Evolutionary conservation across 495 filamentous ascomycete genomes (phyloP), one percentile per base, ranked within the genome.

Genomic region (Penicillium lagena): DNA sequence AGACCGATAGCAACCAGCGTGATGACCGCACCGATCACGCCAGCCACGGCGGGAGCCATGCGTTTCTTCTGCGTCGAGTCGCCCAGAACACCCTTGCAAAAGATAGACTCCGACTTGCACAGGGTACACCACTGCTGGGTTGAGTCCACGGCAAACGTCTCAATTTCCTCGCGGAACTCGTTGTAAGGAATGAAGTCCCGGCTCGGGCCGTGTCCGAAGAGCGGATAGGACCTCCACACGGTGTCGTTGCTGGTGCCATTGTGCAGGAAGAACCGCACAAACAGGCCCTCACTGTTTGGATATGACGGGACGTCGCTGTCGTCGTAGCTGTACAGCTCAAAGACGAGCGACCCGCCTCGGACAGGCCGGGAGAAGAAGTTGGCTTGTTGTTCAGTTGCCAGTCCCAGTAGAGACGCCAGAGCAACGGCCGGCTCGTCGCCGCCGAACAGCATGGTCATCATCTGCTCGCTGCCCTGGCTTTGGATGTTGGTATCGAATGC

Each of bases 231-330:
- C 2, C 42, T 49, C 7, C 84, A 76, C 17, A 68, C 59, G 27
- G 60, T 63, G 9, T 56, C 50, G 13, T 71, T 62, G n/a, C 75
- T 74, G 11, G 85, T 85, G 35, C 85, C 85, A 58, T 94, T 94
- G 52, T 80, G 76, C 62, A 90, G 80, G 9, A 86, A 63, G 66
- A 90, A 89, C 33, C 89, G 80, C 28, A 95, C 83, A 47, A 71
- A 79, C 32, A 91, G 71, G 35, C 87, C 72, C 13, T 75, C 64
- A 7, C 58, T 50, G 29, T 56, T 54, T 0, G 85, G 83, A 49
- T 73, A 84, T 59, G 49, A 57, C 12, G 52, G 57, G 17, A 61
- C 47, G 5, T 47, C 69, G 55, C 63, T 77, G 0, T 48, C 29
- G 61, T 63, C 67, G 12, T 71, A 59, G 49, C 85, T 89, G 52